These are phyloP conservation scores for Verticillium dahliae DNA, from an alignment of 2,329 filamentous ascomycete species.

Conservation along the genomic window DNA sequence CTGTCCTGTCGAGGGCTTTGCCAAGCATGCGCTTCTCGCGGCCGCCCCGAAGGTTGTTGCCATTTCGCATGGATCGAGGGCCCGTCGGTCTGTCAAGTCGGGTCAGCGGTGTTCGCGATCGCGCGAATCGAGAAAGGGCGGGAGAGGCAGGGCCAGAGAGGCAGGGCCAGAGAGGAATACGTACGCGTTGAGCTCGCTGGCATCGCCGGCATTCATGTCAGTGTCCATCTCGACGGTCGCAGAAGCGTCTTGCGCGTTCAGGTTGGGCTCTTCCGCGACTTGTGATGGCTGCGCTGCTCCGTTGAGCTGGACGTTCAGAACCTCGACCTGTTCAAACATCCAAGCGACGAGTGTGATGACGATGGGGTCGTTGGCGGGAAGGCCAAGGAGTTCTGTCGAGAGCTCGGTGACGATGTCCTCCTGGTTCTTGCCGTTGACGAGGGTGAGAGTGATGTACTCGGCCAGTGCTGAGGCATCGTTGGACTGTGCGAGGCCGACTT, in stretches of 20 bases:
- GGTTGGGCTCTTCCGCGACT: constrained; percentile 12
- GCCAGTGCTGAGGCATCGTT: constrained; percentile 74
- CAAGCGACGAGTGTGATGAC: constrained; percentile 81
- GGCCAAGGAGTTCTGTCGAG: constrained; percentile 75
- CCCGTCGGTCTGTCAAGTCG: constrained; percentile 64
- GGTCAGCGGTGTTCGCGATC: constrained; percentile 42
- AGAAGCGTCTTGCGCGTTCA: constrained; percentile 26
- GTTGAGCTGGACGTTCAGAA: constrained; percentile 57
- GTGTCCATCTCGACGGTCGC: constrained; percentile 51
- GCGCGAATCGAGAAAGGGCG: constrained; percentile 1
- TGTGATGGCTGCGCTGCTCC: constrained; percentile 27
- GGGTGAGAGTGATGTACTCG: constrained; percentile 96
- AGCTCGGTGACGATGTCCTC: constrained; percentile 85
- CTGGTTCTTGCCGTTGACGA: constrained; percentile 90
- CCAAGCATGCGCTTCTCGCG: constrained; percentile 80
- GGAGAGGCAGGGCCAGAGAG: background rate
- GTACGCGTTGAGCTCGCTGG: constrained; percentile 51
- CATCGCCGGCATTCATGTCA: constrained; percentile 60
- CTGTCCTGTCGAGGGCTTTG: constrained; percentile 73
- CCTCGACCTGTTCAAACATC: constrained; percentile 83
- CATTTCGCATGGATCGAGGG: constrained; percentile 88
- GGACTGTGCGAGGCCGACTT: constrained; percentile 85
- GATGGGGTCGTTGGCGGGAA: constrained; percentile 75
- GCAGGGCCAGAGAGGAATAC: constrained; percentile 20
- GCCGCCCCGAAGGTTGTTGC: constrained; percentile 46